Base-by-base conservation (phyloP, 208 protist species). In the Acanthamoeba rhysodes region DNA sequence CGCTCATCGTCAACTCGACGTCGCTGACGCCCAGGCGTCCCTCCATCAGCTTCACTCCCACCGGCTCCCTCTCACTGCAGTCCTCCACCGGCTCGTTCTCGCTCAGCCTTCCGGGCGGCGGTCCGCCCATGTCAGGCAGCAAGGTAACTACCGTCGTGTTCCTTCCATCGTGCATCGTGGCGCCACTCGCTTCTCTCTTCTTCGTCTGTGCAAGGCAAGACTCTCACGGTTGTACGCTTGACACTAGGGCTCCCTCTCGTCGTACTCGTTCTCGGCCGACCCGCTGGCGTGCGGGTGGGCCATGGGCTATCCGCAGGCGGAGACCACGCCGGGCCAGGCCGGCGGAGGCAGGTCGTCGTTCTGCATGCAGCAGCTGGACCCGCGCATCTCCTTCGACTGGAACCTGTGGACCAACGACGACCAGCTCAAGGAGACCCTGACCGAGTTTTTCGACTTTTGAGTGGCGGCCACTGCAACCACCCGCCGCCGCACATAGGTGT, bases 361-460 rank as follows among this genome's bases (percentile, higher is more conserved):
- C n/a, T 37, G 4, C n/a, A 34, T 34, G 27, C n/a, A 34, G 29
- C 84, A 90, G 59, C 53, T 90, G 41, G 84, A 90, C n/a, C 50
- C 50, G 6, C 50, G 84, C 50, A 68, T 68, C 59, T 90, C 84
- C 34, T 90, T 90, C 84, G 84, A 90, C 37, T 90, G 84, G 84
- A 90, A 90, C 59, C 84, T 90, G 50, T 90, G 84, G 84, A 59
- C 41, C 50, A 68, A 66, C 59, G 84, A 90, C 22, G 59, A 90
- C 32, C 84, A 90, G 59, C 53, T 90, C 55, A 90, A 90, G 59
- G 84, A 90, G 37, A 90, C 41, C 3, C 84, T 90, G 29, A 70
- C 84, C 50, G 84, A 90, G 50, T 90, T 90, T 24, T 90, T 90
- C 34, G 84, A 90, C 32, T 90, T 90, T 48, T 90, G 59, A 68